Conservation (phyloP, 495 filamentous ascomycete species). For the Hyaloscypha variabilis region DNA sequence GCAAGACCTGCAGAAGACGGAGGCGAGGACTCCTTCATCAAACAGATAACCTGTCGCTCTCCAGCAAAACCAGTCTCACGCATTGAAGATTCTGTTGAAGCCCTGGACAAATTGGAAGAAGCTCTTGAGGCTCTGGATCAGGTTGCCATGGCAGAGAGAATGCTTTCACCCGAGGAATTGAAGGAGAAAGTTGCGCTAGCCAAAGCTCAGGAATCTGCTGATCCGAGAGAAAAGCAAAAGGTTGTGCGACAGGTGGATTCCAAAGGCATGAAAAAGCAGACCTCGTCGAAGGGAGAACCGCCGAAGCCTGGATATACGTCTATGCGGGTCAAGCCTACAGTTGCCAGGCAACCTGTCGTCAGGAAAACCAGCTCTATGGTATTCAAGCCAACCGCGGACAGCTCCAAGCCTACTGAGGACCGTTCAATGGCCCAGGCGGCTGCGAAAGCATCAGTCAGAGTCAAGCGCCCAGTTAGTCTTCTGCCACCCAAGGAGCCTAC, state of each 20-base stretch:
- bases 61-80: conserved; percentile 48
- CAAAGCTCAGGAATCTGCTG: background rate
- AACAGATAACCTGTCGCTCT: conserved; percentile 42
- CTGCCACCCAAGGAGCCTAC: conserved; percentile 45
- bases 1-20: conserved; percentile 6
- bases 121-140: conserved; percentile 32
- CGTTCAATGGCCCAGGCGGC: conserved; percentile 15
- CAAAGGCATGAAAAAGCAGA: background rate
- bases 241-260: background rate
- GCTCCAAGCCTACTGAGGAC: conserved; percentile 25
- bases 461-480: conserved; percentile 41
- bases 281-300: background rate
- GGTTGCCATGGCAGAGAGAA: conserved; percentile 23
- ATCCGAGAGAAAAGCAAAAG: background rate
- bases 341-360: conserved; percentile 16
- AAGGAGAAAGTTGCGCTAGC: conserved; percentile 3
- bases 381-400: conserved; percentile 13
- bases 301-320: conserved; percentile 17
- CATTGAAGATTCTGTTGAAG: conserved; percentile 72
- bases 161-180: conserved; percentile 38
- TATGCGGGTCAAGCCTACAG: conserved; percentile 23
- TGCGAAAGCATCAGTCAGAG: conserved; percentile 31
- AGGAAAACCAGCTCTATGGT: conserved; percentile 25
- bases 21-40: conserved; percentile 39
- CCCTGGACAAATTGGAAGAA: conserved; percentile 70